Evolutionary conservation across 2,329 filamentous ascomycete species (phyloP).

Genomic region (Microsporum canis): DNA sequence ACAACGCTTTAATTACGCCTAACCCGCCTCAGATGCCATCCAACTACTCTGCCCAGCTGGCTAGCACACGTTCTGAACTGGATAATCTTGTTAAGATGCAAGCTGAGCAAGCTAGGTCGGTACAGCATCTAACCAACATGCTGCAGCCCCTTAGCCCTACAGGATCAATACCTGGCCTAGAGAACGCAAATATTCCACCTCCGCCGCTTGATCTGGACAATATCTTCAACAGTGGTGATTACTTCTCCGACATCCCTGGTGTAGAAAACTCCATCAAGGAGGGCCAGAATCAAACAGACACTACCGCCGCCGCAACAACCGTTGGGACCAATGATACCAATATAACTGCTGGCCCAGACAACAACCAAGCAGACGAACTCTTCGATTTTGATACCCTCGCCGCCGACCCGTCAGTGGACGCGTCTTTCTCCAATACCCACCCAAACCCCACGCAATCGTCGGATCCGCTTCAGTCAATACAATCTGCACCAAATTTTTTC

Average conservation of each 20-base stretch:
- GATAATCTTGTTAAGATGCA: constrained; percentile 69
- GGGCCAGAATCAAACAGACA: constrained; percentile 16
- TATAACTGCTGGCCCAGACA: constrained; percentile 14
- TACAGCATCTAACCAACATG: constrained; percentile 61
- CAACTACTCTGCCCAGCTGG: constrained; percentile 40
- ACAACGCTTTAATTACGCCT: constrained; percentile 48
- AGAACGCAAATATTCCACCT: constrained; percentile 28
- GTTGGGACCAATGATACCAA: constrained; percentile 8
- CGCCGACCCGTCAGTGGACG: constrained; percentile 9
- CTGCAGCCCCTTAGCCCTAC: constrained; percentile 71
- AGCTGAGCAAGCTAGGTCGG: constrained; percentile 63
- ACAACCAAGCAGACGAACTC: constrained; percentile 25
- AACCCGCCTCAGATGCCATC: constrained; percentile 44
- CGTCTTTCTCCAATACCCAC: constrained; percentile 19
- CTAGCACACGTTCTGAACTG: constrained; percentile 60
- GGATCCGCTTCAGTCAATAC: constrained; percentile 14
- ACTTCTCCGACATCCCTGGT: constrained; percentile 38
- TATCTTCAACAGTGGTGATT: constrained; percentile 47
- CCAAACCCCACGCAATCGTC: neutral
- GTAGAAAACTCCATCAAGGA: constrained; percentile 19
- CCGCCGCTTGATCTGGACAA: constrained; percentile 44
- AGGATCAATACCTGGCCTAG: constrained; percentile 62
- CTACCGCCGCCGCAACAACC: constrained; percentile 5
- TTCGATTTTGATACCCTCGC: constrained; percentile 34
- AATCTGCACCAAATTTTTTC: constrained; percentile 8